Conservation (phyloP, 2,329 filamentous ascomycete species). For the Beauveria bassiana region DNA sequence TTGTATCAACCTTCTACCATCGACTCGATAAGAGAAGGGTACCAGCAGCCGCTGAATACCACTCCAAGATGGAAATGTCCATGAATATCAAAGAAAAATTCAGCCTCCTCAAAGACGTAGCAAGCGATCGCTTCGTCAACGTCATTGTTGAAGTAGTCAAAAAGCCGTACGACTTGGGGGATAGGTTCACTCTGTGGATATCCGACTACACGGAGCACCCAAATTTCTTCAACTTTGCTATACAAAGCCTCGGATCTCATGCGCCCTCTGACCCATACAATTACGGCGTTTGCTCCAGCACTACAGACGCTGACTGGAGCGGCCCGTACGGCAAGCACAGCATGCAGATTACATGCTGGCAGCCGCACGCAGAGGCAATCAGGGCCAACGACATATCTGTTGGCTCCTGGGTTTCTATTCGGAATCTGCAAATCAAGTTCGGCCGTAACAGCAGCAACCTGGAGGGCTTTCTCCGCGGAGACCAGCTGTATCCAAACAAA, state of each 20-base stretch:
- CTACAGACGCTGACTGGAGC: constrained; percentile 43
- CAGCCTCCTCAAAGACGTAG: constrained; percentile 55
- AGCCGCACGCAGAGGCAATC: constrained; percentile 56
- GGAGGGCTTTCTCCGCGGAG: constrained; percentile 65
- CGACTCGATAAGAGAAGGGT: constrained; percentile 34
- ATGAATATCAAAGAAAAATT: constrained; percentile 48
- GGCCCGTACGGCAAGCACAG: constrained; percentile 69
- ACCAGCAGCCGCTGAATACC: constrained; percentile 37
- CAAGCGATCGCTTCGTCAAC: constrained; percentile 52
- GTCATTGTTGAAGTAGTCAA: constrained; percentile 63
- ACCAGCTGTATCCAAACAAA: constrained; percentile 38
- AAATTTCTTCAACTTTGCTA: constrained; percentile 46
- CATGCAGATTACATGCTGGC: constrained; percentile 64
- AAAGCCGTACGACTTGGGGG: constrained; percentile 34
- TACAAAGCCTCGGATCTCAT: constrained; percentile 22
- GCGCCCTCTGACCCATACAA: constrained; percentile 32
- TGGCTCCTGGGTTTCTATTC: constrained; percentile 57
- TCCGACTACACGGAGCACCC: constrained; percentile 76
- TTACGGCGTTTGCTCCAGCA: constrained; percentile 35
- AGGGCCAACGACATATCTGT: constrained; percentile 41
- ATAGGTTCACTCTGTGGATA: constrained; percentile 58
- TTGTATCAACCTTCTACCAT: constrained; percentile 42
- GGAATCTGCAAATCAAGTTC: constrained; percentile 64
- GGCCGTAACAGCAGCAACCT: constrained; percentile 46
- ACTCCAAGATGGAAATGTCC: constrained; percentile 29